Conservation (phyloP, 2,329 filamentous ascomycete species). For the Pseudocercospora pini-densiflorae region DNA sequence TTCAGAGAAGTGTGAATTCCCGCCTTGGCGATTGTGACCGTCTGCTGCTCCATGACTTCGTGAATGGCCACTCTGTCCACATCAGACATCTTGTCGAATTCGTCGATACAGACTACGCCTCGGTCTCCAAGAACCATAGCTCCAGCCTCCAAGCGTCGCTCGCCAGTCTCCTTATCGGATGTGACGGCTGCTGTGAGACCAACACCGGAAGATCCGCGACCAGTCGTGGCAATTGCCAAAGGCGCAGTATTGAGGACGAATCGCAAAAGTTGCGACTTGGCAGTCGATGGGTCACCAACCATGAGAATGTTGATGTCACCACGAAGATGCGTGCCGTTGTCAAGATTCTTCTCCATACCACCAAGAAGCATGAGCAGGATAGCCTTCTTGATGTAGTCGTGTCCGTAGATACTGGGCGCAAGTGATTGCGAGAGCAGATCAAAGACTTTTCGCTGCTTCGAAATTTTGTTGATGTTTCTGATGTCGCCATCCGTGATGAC, state of each 20-base stretch:
- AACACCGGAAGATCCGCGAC: conserved; percentile 91
- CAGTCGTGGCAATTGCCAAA: conserved; percentile 94
- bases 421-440: conserved; percentile 91
- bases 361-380: conserved; percentile 93
- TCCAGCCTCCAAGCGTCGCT: conserved; percentile 91
- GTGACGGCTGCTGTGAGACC: conserved; percentile 97
- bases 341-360: conserved; percentile 97
- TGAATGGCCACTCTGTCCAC: conserved; percentile 97
- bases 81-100: conserved; percentile 99
- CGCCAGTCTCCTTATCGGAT: conserved; percentile 95
- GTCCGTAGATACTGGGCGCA: conserved; percentile 94
- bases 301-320: conserved; percentile 99
- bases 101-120: conserved; percentile 97
- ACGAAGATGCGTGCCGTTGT: conserved; percentile 96
- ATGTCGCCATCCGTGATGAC: conserved; percentile 96
- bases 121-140: conserved; percentile 98
- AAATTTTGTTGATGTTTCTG: conserved; percentile 96
- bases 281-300: conserved; percentile 98
- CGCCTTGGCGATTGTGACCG: conserved; percentile 97
- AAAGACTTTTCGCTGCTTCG: conserved; percentile 93
- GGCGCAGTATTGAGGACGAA: conserved; percentile 98
- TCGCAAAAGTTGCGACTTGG: conserved; percentile 95
- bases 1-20: conserved; percentile 98
- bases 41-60: conserved; percentile 99
- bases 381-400: conserved; percentile 97